Base-by-base conservation (phyloP, 2,329 filamentous ascomycete species). In the Penicillium sp. region DNA sequence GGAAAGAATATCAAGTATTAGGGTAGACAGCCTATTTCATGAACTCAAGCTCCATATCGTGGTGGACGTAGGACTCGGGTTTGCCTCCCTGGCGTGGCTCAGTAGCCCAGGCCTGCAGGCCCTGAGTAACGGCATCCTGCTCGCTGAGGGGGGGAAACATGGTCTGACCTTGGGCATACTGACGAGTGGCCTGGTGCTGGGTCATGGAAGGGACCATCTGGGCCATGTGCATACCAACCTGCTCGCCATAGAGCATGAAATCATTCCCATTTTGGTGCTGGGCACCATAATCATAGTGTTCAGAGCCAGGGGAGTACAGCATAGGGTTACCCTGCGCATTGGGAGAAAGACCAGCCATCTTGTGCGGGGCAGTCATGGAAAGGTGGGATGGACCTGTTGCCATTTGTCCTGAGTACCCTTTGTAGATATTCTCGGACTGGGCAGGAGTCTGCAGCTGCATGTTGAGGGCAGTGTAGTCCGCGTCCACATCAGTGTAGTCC, bases 251-350 rank as follows among this genome's bases (percentile, higher is more conserved):
- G 23, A 71, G 60, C 4, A 68, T 68, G 35, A 71, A 70, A 37
- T 70, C 69, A 35, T 59, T 57, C 7, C 42, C 50, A 27, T 49
- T 48, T 1, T 53, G 57, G 4, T 51, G 54, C 25, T 60, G 55
- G 29, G 41, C 44, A 15, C 25, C 51, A 9, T 64, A 55, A 18
- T 62, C 60, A 41, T 63, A 65, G 14, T 55, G 51, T 29, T 67
- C 63, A 1, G 62, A 65, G 20, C 60, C 53, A 2, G 69, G 67
- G 2, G 69, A 67, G 48, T 67, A 71, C 12, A 72, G 59, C 66
- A 68, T 69, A 9, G 67, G 33, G 27, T 67, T 66, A 8, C 62
- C 66, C 52, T 69, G 68, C 1, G 62, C 67, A 9, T 56, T 56
- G 5, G 67, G 64, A 4, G 68, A 68, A 11, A 71, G 56, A 31